Percentiles rank a stretch among this genome's conserved stretches.
phyloP scores from a whole-genome alignment of 768 basidiomycete species.

The Tylopilus sp. region DNA sequence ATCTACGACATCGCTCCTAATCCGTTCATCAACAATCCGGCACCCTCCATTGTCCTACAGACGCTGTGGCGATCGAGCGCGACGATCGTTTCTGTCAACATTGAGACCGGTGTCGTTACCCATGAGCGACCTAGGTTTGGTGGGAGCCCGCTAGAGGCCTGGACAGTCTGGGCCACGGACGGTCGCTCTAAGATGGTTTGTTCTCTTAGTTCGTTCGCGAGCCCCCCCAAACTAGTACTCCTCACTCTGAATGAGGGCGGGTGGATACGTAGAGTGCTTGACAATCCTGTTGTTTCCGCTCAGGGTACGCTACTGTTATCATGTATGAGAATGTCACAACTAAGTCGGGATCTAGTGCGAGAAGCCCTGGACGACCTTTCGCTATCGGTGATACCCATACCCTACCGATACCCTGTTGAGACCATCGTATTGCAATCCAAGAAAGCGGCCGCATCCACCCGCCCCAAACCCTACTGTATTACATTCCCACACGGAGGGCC shows the following conservation, averaged over 20 bases:
- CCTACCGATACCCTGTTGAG: constrained; percentile 38
- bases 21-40: not conserved
- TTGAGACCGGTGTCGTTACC: not conserved
- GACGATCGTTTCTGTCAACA: not conserved
- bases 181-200: not conserved
- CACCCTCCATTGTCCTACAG: not conserved
- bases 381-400: not conserved
- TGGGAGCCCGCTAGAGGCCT: not conserved
- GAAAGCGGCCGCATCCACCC: not conserved
- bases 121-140: not conserved
- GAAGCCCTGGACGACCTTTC: not conserved
- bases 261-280: not conserved
- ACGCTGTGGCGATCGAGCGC: not conserved
- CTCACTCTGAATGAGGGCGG: not conserved
- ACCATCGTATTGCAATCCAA: constrained; percentile 43
- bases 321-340: not conserved
- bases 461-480: constrained; percentile 25
- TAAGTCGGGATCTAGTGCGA: not conserved
- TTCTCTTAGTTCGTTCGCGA: not conserved
- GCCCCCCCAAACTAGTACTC: not conserved
- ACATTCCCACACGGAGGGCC: constrained; percentile 59
- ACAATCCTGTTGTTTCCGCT: not conserved
- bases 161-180: not conserved
- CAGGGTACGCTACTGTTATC: not conserved
- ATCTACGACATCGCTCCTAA: not conserved